A percentile compares a stretch with the other conserved stretches of the same genome.
These are phyloP conservation scores for Cantharellus anzutake DNA, from an alignment of 768 basidiomycete genomes.

Conservation along the genomic window DNA sequence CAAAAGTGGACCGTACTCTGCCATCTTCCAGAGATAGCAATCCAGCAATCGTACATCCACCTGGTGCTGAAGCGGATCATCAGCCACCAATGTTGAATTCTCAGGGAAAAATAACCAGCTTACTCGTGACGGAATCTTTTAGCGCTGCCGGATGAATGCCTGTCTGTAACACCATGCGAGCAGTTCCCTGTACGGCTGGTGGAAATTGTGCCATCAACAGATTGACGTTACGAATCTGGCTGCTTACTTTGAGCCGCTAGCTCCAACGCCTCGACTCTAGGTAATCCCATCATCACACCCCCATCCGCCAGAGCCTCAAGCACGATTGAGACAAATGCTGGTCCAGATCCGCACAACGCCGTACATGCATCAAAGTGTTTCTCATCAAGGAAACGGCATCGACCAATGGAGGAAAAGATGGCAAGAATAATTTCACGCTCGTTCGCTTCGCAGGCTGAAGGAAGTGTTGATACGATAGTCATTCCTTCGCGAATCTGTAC, in stretches of 20 bases:
- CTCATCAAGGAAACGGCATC: conserved; percentile 90
- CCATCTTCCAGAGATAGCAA: conserved; percentile 89
- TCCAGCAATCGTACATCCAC: conserved; percentile 98
- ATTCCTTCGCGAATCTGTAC: conserved; percentile 92
- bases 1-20: conserved; percentile 80
- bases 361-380: conserved; percentile 99
- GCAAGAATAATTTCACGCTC: conserved; percentile 63
- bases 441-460: conserved; percentile 17
- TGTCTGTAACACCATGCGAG: conserved; percentile 80
- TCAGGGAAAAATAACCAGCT: conserved; percentile 12
- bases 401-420: conserved; percentile 94
- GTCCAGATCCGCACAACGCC: conserved; percentile 87
- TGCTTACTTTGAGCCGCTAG: conserved; percentile 82
- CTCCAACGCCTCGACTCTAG: conserved; percentile 82
- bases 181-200: conserved; percentile 85
- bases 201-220: background rate
- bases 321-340: conserved; percentile 92
- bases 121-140: conserved; percentile 94
- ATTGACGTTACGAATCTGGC: background rate
- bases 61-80: conserved; percentile 47
- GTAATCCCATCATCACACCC: conserved; percentile 99
- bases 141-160: conserved; percentile 90
- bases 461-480: conserved; percentile 77
- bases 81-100: background rate
- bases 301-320: conserved; percentile 98